These are phyloP conservation scores for Backusella morwellensis DNA, from an alignment of 192 early-diverging fungal genomes.

Conservation along the genomic window DNA sequence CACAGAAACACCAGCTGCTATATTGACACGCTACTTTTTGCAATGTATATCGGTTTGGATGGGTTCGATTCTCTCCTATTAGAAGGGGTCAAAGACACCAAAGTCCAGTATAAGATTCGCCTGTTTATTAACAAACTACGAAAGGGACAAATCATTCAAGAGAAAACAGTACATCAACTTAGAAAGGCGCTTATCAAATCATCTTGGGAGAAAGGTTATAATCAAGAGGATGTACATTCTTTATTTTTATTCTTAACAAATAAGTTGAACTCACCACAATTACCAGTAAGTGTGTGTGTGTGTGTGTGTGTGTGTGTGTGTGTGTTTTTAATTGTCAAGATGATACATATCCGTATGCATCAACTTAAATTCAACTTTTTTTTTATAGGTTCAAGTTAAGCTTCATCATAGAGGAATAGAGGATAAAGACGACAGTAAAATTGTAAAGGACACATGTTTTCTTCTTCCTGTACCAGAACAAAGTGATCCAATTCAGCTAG, in stretches of 20 bases:
- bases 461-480: constrained; percentile 12
- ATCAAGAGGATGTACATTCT: constrained; percentile 67
- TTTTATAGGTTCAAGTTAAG: constrained; percentile 39
- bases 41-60: constrained; percentile 59
- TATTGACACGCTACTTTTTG: constrained; percentile 61
- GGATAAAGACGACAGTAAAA: constrained; percentile 56
- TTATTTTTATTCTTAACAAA: constrained; percentile 65
- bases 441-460: constrained; percentile 60
- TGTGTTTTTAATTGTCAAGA: background rate
- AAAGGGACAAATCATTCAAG: constrained; percentile 52
- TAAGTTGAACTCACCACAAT: constrained; percentile 57
- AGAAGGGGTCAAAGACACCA: constrained; percentile 22
- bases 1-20: constrained; percentile 63
- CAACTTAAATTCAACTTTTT: background rate
- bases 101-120: constrained; percentile 48
- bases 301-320: background rate
- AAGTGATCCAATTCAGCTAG: constrained; percentile 39
- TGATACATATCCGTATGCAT: background rate
- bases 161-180: constrained; percentile 47
- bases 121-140: constrained; percentile 60
- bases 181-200: constrained; percentile 44
- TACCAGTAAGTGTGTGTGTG: constrained; percentile 44
- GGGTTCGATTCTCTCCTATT: constrained; percentile 50
- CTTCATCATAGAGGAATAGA: constrained; percentile 62
- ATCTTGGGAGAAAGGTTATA: constrained; percentile 40